Evolutionary conservation across 2,329 filamentous ascomycete genomes (phyloP), one percentile per base, ranked within the genome.

Genomic region (Stromatinia cepivora): DNA sequence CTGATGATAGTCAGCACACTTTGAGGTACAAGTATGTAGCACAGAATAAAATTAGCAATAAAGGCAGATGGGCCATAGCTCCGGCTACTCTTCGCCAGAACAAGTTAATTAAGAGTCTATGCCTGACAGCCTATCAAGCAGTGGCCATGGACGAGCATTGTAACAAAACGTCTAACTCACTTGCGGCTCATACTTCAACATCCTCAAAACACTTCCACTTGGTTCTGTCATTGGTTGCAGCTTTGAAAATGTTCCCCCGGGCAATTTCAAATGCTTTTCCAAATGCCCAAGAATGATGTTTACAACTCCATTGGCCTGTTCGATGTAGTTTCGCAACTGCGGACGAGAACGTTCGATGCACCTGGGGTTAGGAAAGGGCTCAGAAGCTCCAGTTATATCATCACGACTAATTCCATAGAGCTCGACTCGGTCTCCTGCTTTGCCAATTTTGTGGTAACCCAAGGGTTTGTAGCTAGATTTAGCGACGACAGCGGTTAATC

Each of bases 311-410:
- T 56, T 65, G 20, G 62, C 62, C 36, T 65, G 48, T 31, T 54
- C n/a, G 7, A 65, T 45, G 20, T 53, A 65, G 1, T n/a, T n/a
- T 20, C n/a, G 54, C 28, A 65, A 4, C 6, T 53, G n/a, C 6
- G 50, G 62, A 13, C 62, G 62, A 34, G 34, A 53, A n/a, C 50
- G 10, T 34, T 65, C 62, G 34, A 65, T 65, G 10, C 62, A 65
- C 10, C 7, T 6, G 11, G 62, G 62, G 9, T 65, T 65, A 31
- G 10, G 10, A 50, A 70, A 68, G 2, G 64, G 70, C 42, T 58
- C 62, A 6, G 66, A 67, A 42, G 25, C 48, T 28, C 62, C 62
- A 56, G 46, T n/a, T 56, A 65, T 65, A 17, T 65, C 62, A n/a
- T 65, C 62, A 13, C 54, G 39, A 36, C 54, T 56, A 2, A 61